Conservation (phyloP, 1,139 yeast genomes). For the Saccharomyces hybrid region DNA sequence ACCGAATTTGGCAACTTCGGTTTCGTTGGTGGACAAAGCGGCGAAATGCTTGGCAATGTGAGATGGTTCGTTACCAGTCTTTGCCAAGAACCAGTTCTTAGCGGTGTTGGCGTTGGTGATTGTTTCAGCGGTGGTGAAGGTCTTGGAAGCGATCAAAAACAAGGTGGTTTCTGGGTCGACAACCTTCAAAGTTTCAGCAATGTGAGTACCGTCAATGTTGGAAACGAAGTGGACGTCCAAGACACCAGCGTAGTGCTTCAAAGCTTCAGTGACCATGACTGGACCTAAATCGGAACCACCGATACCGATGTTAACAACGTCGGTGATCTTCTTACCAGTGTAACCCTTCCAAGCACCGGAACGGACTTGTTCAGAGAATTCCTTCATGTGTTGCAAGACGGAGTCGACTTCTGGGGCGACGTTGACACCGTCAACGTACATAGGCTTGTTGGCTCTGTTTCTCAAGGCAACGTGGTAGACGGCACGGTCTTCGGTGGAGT, state of each 20-base stretch:
- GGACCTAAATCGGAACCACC: conserved; percentile 99
- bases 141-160: conserved; percentile 92
- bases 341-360: conserved; percentile 95
- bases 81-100: conserved; percentile 85
- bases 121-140: conserved; percentile 98
- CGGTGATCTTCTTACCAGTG: conserved; percentile 89
- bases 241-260: conserved; percentile 78
- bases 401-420: conserved; percentile 86
- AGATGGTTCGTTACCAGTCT: conserved; percentile 48
- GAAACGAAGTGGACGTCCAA: conserved; percentile 88
- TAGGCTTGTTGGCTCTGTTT: conserved; percentile 74
- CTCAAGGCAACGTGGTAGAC: conserved; percentile 95
- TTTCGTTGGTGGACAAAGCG: conserved; percentile 89
- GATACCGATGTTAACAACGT: conserved; percentile 94
- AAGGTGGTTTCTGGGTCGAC: conserved; percentile 87
- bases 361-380: conserved; percentile 81
- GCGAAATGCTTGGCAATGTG: conserved; percentile 95
- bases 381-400: conserved; percentile 92
- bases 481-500: conserved; percentile 93
- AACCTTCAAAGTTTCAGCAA: conserved; percentile 77
- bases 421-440: conserved; percentile 83
- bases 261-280: conserved; percentile 97
- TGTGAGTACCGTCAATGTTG: conserved; percentile 96
- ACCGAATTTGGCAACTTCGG: conserved; percentile 87
- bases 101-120: conserved; percentile 93